Conservation (phyloP, 305 asterid species). For the Petunia hybrid region DNA sequence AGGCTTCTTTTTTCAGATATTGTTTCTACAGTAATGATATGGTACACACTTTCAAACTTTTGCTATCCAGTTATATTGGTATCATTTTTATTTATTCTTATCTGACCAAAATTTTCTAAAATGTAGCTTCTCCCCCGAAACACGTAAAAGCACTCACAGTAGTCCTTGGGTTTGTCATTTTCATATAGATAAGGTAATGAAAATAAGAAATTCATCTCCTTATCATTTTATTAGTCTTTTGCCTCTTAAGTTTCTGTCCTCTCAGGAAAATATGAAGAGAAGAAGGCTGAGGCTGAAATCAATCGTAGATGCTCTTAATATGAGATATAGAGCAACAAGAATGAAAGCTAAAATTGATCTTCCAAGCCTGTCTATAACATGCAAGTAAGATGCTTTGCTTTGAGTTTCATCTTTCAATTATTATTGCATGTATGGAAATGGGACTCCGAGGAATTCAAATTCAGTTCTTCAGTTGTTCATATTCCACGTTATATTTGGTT, state of each 20-base stretch:
- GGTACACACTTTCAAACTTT: slow-evolving; percentile 46
- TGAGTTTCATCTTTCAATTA: slow-evolving; percentile 6
- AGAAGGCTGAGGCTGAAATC: slow-evolving; percentile 58
- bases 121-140: slow-evolving; percentile 56
- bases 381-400: slow-evolving; percentile 58
- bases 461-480: not conserved
- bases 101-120: slow-evolving; percentile 35
- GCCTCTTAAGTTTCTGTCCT: slow-evolving; percentile 30
- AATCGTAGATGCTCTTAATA: slow-evolving; percentile 60
- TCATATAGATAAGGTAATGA: slow-evolving; percentile 76
- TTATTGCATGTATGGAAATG: slow-evolving; percentile 27
- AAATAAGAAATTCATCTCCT: slow-evolving; percentile 31
- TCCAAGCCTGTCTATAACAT: slow-evolving; percentile 62
- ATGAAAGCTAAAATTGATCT: slow-evolving; percentile 53
- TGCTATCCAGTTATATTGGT: slow-evolving; percentile 22
- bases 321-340: slow-evolving; percentile 48
- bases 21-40: slow-evolving; percentile 70
- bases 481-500: not conserved
- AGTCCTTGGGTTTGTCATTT: slow-evolving; percentile 85
- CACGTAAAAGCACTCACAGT: slow-evolving; percentile 39
- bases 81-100: slow-evolving; percentile 28
- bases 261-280: slow-evolving; percentile 71
- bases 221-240: slow-evolving; percentile 8
- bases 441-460: not conserved
- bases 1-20: slow-evolving; percentile 63